A percentile compares a stretch with the other conserved stretches of the same genome.
phyloP scores from a whole-genome alignment of 2,329 filamentous ascomycete genomes.

The Botrytis galanthina region DNA sequence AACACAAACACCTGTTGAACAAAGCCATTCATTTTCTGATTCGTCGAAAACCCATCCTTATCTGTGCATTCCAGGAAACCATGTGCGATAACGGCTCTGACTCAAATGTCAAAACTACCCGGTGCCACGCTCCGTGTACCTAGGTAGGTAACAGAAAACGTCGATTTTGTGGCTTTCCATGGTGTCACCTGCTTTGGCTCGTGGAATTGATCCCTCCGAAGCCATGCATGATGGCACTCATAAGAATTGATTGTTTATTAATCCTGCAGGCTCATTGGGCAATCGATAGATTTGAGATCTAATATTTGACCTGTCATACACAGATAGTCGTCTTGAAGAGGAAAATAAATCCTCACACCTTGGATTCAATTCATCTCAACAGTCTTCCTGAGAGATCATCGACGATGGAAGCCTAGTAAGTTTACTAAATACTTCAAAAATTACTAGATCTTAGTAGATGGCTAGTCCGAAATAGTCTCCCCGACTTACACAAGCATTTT shows the following conservation, averaged over 20 bases:
- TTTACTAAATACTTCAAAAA: not conserved
- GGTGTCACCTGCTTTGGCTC: not conserved
- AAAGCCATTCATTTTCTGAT: not conserved
- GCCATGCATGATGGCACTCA: not conserved
- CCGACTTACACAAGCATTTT: not conserved
- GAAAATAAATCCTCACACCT: not conserved
- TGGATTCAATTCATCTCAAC: not conserved
- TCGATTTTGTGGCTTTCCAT: not conserved
- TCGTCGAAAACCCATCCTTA: not conserved
- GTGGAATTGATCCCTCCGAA: not conserved
- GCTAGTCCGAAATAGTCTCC: not conserved
- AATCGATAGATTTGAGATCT: not conserved
- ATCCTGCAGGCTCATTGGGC: not conserved
- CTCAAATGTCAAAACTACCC: not conserved
- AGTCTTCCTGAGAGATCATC: not conserved
- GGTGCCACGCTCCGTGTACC: not conserved
- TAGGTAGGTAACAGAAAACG: not conserved
- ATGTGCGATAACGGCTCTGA: constrained; percentile 9
- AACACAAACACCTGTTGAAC: not conserved
- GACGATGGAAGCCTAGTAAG: not conserved
- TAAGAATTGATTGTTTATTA: not conserved
- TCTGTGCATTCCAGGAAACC: not conserved
- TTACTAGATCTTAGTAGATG: not conserved
- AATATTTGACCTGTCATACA: not conserved
- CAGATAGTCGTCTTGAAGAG: not conserved